phyloP scores from a whole-genome alignment of 345 rosid species.

The Hibiscus trionum region DNA sequence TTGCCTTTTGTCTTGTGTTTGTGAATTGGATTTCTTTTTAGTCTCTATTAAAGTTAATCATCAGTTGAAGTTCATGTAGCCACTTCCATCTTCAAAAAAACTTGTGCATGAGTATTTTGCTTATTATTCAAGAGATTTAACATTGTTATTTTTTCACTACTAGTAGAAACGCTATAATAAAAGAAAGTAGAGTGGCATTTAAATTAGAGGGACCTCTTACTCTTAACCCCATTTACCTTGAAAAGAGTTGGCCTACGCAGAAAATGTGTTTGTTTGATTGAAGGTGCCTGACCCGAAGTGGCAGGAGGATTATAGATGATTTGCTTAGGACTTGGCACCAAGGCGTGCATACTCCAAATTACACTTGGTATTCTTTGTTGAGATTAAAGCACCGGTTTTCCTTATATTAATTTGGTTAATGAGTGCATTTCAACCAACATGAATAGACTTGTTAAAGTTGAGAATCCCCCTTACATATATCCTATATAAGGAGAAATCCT shows the following conservation, averaged over 20 bases:
- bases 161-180: not conserved
- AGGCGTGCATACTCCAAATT: not conserved
- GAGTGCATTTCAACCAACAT: not conserved
- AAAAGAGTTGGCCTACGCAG: not conserved
- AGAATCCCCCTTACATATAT: not conserved
- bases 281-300: not conserved
- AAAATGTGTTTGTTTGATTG: not conserved
- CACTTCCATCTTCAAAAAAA: not conserved
- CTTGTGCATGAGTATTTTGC: not conserved
- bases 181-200: not conserved
- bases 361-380: not conserved
- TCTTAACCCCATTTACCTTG: not conserved
- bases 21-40: not conserved
- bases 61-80: not conserved
- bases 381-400: not conserved
- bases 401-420: not conserved
- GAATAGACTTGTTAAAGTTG: not conserved
- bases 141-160: not conserved
- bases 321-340: not conserved
- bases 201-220: not conserved
- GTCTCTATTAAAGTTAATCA: not conserved
- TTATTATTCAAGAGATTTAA: not conserved
- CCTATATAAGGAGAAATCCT: not conserved
- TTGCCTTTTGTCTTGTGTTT: not conserved
- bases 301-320: not conserved